These are phyloP conservation scores for Drosera spatulata DNA, from an alignment of 179 eudicot genomes.

Conservation along the genomic window DNA sequence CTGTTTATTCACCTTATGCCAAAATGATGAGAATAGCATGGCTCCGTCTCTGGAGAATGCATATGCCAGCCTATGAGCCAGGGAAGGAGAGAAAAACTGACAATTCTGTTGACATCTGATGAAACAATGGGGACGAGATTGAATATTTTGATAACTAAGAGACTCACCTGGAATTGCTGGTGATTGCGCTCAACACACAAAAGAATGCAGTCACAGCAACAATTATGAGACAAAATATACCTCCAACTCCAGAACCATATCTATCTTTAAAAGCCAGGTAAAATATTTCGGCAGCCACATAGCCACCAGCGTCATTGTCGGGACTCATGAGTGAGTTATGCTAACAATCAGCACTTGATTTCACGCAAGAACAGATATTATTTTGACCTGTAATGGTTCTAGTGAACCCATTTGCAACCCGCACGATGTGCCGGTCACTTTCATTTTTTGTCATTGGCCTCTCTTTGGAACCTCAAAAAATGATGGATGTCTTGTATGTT, in stretches of 20 bases:
- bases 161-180: slow-evolving; percentile 90
- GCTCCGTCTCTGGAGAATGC: slow-evolving; percentile 99
- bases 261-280: slow-evolving; percentile 67
- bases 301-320: slow-evolving; percentile 81
- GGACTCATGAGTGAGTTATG: slow-evolving; percentile 26
- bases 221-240: slow-evolving; percentile 72
- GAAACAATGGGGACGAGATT: background rate
- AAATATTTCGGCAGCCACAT: slow-evolving; percentile 88
- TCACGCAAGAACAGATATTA: too few relatives aligned
- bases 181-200: slow-evolving; percentile 90
- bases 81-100: background rate
- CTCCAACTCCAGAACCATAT: slow-evolving; percentile 79
- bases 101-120: background rate
- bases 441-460: too few relatives aligned
- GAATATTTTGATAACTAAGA: background rate
- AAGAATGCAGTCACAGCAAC: slow-evolving; percentile 85
- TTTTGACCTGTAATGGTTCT: too few relatives aligned
- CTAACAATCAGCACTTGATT: too few relatives aligned
- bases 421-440: too few relatives aligned
- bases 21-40: slow-evolving; percentile 73
- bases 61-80: slow-evolving; percentile 60
- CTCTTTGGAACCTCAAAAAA: too few relatives aligned
- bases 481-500: too few relatives aligned
- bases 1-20: slow-evolving; percentile 93
- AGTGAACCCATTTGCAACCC: too few relatives aligned